A percentile compares a stretch with the other conserved stretches of the same genome.
phyloP scores from a whole-genome alignment of 352 stramenopile species.

The Globisporangium heterothallicum region DNA sequence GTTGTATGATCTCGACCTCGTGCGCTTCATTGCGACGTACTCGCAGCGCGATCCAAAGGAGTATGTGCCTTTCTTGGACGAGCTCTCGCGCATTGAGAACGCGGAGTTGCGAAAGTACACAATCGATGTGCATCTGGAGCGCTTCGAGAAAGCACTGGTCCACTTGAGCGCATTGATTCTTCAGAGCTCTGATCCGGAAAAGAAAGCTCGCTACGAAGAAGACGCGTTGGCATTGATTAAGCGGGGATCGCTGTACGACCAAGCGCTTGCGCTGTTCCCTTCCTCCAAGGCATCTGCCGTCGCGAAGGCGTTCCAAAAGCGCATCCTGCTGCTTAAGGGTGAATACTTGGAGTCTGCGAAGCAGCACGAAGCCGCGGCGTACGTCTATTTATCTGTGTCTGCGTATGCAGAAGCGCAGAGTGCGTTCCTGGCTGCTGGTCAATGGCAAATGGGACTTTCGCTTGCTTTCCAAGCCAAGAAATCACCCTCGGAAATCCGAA shows the following conservation, averaged over 20 bases:
- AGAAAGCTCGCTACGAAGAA: slow-evolving; percentile 18
- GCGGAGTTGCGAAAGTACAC: slow-evolving; percentile 44
- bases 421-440: slow-evolving; percentile 45
- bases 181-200: slow-evolving; percentile 1
- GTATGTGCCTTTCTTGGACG: slow-evolving; percentile 59
- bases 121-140: slow-evolving; percentile 49
- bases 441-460: slow-evolving; percentile 62
- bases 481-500: slow-evolving; percentile 18
- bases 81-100: slow-evolving; percentile 30
- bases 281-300: slow-evolving; percentile 8
- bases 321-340: slow-evolving; percentile 47
- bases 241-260: slow-evolving; percentile 39
- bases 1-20: slow-evolving; percentile 61
- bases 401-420: slow-evolving; percentile 35
- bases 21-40: slow-evolving; percentile 52
- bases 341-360: slow-evolving; percentile 32
- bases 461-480: slow-evolving; percentile 29
- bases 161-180: slow-evolving; percentile 37
- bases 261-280: slow-evolving; percentile 40
- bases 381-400: slow-evolving; percentile 50
- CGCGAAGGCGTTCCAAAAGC: slow-evolving; percentile 21
- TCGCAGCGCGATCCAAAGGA: slow-evolving; percentile 69
- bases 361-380: slow-evolving; percentile 47
- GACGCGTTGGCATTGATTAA: slow-evolving; percentile 40
- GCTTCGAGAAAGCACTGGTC: slow-evolving; percentile 34